Conservation (phyloP, 805 yeast species). For the Grigorovia humatica region DNA sequence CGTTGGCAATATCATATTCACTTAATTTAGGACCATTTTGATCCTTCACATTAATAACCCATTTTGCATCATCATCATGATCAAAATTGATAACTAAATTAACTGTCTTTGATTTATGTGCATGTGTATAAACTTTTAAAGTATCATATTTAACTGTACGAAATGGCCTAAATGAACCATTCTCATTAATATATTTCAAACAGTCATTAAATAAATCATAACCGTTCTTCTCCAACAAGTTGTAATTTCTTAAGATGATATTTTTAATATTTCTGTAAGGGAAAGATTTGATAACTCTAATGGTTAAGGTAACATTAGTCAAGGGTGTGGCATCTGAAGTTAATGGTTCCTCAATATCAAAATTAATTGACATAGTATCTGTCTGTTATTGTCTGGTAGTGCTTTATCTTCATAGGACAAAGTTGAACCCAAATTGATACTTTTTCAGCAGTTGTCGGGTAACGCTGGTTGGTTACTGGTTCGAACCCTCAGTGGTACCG, state of each 20-base stretch:
- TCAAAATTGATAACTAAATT: constrained; percentile 86
- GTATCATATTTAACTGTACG: constrained; percentile 66
- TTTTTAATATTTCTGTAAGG: constrained; percentile 83
- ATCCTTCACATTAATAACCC: constrained; percentile 44
- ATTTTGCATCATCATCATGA: constrained; percentile 44
- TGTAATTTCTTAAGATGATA: constrained; percentile 55
- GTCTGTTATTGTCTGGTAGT: no score
- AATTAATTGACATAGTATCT: constrained; percentile 11
- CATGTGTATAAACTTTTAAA: constrained; percentile 82
- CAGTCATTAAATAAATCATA: constrained; percentile 48
- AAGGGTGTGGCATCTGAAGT: constrained; percentile 68
- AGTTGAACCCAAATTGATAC: no score
- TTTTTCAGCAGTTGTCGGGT: no score
- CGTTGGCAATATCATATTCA: constrained; percentile 63
- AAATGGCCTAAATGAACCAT: constrained; percentile 71
- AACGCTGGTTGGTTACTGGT: no score
- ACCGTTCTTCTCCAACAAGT: constrained; percentile 61
- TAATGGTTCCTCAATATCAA: constrained; percentile 55
- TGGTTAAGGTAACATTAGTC: constrained; percentile 62
- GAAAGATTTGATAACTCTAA: constrained; percentile 83
- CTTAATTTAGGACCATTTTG: constrained; percentile 31
- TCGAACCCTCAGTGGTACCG: no score
- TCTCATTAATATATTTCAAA: constrained; percentile 36
- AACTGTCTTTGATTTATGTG: constrained; percentile 90
- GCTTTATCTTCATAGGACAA: no score